Evolutionary conservation across 2,329 filamentous ascomycete genomes (phyloP).

Genomic region (Aspergillus piperis): DNA sequence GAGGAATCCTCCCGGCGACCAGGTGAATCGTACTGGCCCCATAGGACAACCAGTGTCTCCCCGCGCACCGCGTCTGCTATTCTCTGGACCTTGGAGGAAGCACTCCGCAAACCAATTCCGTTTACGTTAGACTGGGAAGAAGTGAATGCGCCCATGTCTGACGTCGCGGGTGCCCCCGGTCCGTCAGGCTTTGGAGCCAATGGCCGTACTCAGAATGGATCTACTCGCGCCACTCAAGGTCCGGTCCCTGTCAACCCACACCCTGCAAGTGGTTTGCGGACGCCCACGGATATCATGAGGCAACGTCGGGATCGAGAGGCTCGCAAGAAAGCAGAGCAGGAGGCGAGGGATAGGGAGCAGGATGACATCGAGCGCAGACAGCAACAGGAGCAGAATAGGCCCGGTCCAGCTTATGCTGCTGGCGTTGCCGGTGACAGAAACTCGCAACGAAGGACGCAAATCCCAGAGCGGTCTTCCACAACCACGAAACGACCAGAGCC

Average conservation of each 20-base stretch:
- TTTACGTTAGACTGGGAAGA: slow-evolving; percentile 85
- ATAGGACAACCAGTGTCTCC: slow-evolving; percentile 64
- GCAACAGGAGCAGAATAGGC: slow-evolving; percentile 38
- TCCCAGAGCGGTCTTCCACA: slow-evolving; percentile 12
- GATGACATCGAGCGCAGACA: slow-evolving; percentile 51
- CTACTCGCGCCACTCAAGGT: slow-evolving; percentile 53
- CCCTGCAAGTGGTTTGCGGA: slow-evolving; percentile 66
- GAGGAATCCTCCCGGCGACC: slow-evolving; percentile 31
- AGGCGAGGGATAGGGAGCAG: slow-evolving; percentile 59
- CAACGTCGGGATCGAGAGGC: slow-evolving; percentile 77
- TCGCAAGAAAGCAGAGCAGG: slow-evolving; percentile 66
- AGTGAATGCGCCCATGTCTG: slow-evolving; percentile 90
- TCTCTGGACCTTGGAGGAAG: slow-evolving; percentile 88
- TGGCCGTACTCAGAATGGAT: slow-evolving; percentile 59
- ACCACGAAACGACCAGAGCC: slow-evolving; percentile 22
- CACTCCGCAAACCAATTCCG: slow-evolving; percentile 74
- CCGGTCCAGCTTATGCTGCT: slow-evolving; percentile 47
- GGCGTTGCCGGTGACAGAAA: slow-evolving; percentile 38
- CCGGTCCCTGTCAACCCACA: slow-evolving; percentile 56
- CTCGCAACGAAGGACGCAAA: slow-evolving; percentile 20
- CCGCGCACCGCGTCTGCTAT: slow-evolving; percentile 85
- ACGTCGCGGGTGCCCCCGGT: slow-evolving; percentile 66
- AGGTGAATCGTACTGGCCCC: slow-evolving; percentile 56
- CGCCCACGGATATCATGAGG: slow-evolving; percentile 89
- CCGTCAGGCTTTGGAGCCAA: slow-evolving; percentile 50